phyloP scores from a whole-genome alignment of 2,329 filamentous ascomycete species.

The Aspergillus novofumigatus region DNA sequence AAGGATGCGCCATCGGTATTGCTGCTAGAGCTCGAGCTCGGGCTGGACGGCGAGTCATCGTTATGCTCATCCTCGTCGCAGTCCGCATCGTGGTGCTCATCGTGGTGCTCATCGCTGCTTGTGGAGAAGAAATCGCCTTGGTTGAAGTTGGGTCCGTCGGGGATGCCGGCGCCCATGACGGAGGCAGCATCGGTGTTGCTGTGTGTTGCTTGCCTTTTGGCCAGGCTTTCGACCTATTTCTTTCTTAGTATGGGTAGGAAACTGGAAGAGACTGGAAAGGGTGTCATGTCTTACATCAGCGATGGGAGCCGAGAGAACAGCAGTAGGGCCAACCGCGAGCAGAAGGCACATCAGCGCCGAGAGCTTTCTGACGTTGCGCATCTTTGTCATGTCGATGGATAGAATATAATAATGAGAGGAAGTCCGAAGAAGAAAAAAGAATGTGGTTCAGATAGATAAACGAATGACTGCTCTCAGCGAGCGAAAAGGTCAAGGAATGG shows the following conservation, averaged over 20 bases:
- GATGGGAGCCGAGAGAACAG: constrained; percentile 27
- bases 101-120: not conserved
- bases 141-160: constrained; percentile 14
- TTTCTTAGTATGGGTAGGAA: constrained; percentile 5
- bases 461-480: not conserved
- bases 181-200: constrained; percentile 12
- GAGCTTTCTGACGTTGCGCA: constrained; percentile 23
- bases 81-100: not conserved
- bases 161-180: constrained; percentile 11
- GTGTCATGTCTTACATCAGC: not conserved
- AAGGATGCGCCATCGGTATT: too few species aligned
- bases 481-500: constrained; percentile 1
- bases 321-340: constrained; percentile 23
- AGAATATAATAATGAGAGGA: not conserved
- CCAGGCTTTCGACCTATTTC: not conserved
- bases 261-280: not conserved
- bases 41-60: not conserved
- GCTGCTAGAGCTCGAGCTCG: too few species aligned
- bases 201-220: constrained; percentile 3
- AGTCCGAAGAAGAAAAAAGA: not conserved
- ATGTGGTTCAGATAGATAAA: not conserved
- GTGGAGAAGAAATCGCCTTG: not conserved
- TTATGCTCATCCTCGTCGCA: not conserved
- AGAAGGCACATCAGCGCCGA: constrained; percentile 29
- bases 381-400: constrained; percentile 7